These are phyloP conservation scores for Leccinum obscurum DNA, from an alignment of 768 basidiomycete species.

Conservation along the genomic window DNA sequence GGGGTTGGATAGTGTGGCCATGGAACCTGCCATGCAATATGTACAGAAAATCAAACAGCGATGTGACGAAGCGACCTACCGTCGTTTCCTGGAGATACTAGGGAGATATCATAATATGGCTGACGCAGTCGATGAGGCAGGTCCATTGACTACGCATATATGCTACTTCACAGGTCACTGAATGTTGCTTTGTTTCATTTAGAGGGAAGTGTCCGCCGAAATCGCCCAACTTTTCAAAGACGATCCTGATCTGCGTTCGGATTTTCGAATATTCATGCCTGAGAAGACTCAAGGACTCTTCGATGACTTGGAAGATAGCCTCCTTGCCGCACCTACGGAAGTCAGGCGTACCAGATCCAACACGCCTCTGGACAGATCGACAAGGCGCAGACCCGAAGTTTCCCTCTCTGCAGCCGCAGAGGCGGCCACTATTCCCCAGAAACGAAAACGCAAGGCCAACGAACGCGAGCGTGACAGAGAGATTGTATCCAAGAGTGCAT, in stretches of 20 bases:
- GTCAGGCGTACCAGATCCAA: slow-evolving; percentile 37
- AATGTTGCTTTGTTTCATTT: neutral
- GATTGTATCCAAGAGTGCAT: slow-evolving; percentile 22
- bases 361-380: slow-evolving; percentile 37
- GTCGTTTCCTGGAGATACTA: slow-evolving; percentile 75
- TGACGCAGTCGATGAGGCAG: slow-evolving; percentile 61
- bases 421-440: slow-evolving; percentile 52
- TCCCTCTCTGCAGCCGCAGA: slow-evolving; percentile 41
- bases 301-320: slow-evolving; percentile 42
- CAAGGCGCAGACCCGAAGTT: slow-evolving; percentile 47
- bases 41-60: slow-evolving; percentile 97
- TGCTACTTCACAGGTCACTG: neutral
- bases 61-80: slow-evolving; percentile 87
- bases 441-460: slow-evolving; percentile 64
- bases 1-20: slow-evolving; percentile 45
- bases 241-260: slow-evolving; percentile 69
- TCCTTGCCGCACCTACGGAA: slow-evolving; percentile 28
- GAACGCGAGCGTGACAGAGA: slow-evolving; percentile 43
- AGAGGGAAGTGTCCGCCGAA: slow-evolving; percentile 66
- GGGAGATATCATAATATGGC: slow-evolving; percentile 61
- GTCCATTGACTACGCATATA: slow-evolving; percentile 18
- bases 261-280: slow-evolving; percentile 77
- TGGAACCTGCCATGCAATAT: slow-evolving; percentile 86
- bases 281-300: slow-evolving; percentile 52
- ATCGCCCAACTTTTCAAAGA: slow-evolving; percentile 74